Conservation (phyloP, 768 basidiomycete genomes). For the Serpula lacrymans region DNA sequence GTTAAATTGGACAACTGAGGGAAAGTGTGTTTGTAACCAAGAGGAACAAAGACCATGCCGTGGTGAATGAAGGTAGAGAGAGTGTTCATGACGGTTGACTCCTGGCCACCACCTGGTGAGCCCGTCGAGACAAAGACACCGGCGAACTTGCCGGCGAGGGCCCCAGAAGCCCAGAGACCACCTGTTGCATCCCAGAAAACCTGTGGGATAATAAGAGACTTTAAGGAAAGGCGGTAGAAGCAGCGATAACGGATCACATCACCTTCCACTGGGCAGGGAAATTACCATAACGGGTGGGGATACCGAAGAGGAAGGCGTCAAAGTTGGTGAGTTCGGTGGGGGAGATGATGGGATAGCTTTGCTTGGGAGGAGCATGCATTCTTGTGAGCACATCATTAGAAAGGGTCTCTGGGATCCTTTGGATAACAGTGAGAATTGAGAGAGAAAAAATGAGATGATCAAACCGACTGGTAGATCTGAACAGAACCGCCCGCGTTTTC, state of each 20-base stretch:
- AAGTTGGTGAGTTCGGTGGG: conserved; percentile 51
- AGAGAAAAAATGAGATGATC: conserved; percentile 24
- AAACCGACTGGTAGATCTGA: conserved; percentile 59
- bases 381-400: conserved; percentile 57
- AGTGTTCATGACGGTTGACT: conserved; percentile 47
- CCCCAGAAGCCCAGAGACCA: conserved; percentile 54
- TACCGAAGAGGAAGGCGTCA: conserved; percentile 75
- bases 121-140: conserved; percentile 73
- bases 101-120: conserved; percentile 80
- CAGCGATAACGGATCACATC: conserved; percentile 10
- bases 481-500: conserved; percentile 46
- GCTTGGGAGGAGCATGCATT: conserved; percentile 73
- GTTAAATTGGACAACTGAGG: conserved; percentile 36
- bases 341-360: conserved; percentile 64
- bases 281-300: conserved; percentile 79
- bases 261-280: conserved; percentile 80
- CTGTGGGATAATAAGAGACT: conserved; percentile 25
- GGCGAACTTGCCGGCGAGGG: conserved; percentile 71
- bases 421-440: not conserved
- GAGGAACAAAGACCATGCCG: conserved; percentile 68
- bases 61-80: conserved; percentile 68
- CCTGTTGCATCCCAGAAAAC: conserved; percentile 79
- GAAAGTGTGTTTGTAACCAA: conserved; percentile 60
- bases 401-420: conserved; percentile 78
- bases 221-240: conserved; percentile 4